A percentile compares a stretch with the other conserved stretches of the same genome.
Conservation (phyloP, 768 basidiomycete species). For the Amanita inopinata region DNA sequence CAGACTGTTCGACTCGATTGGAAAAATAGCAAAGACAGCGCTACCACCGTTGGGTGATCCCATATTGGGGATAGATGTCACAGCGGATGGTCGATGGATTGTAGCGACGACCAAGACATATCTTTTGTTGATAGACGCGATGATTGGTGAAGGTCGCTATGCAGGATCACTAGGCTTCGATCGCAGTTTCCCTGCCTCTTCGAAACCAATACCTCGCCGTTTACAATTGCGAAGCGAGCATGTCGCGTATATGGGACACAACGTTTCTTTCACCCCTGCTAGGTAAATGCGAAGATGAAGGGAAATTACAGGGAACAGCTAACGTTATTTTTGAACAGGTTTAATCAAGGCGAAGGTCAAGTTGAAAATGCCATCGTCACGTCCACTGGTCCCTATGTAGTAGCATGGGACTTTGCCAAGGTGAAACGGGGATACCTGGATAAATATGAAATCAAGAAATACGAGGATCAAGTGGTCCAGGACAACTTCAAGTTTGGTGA, state of each 20-base stretch:
- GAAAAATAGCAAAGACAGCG: constrained; percentile 98
- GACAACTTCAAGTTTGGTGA: constrained; percentile 98
- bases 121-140: constrained; percentile 86
- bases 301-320: too few species aligned
- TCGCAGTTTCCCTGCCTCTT: constrained; percentile 86
- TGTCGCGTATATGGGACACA: constrained; percentile 86
- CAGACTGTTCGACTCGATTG: constrained; percentile 87
- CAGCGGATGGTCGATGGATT: constrained; percentile 88
- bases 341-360: constrained; percentile 83
- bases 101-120: constrained; percentile 95
- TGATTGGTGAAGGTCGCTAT: constrained; percentile 87
- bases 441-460: constrained; percentile 95
- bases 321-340: constrained; percentile 41
- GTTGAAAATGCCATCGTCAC: constrained; percentile 95
- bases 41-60: constrained; percentile 92
- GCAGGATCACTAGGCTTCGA: constrained; percentile 84
- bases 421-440: constrained; percentile 88
- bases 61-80: constrained; percentile 90
- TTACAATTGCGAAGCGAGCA: constrained; percentile 87
- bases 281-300: too few species aligned
- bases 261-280: constrained; percentile 87
- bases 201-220: constrained; percentile 86
- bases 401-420: constrained; percentile 96
- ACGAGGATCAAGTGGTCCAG: constrained; percentile 89
- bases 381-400: constrained; percentile 82